These are phyloP conservation scores for Medicago ruthenica DNA, from an alignment of 306 rosid species.

Conservation along the genomic window DNA sequence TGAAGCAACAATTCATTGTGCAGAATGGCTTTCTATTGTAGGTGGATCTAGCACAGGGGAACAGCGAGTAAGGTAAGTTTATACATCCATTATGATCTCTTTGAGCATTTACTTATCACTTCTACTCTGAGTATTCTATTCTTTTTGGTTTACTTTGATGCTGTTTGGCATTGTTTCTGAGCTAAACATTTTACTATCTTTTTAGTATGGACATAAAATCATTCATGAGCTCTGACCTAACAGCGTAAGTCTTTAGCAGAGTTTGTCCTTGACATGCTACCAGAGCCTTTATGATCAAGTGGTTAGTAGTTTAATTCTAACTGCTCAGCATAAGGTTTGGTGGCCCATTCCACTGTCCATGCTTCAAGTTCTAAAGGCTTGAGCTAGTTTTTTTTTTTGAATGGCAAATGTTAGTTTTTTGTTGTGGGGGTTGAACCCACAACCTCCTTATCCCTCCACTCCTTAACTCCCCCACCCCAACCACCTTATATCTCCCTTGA, in stretches of 20 bases:
- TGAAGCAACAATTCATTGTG: slow-evolving; percentile 99
- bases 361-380: slow-evolving; percentile 10
- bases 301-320: slow-evolving; percentile 1
- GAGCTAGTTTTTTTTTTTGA: neutral
- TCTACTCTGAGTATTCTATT: slow-evolving; percentile 21
- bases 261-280: slow-evolving; percentile 10
- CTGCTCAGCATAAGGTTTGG: neutral
- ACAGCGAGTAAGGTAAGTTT: slow-evolving; percentile 75
- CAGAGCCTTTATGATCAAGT: slow-evolving; percentile 21
- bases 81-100: slow-evolving; percentile 24
- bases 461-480: too few species aligned
- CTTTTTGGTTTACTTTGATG: slow-evolving; percentile 29
- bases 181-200: slow-evolving; percentile 5
- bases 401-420: too few species aligned
- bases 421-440: too few species aligned
- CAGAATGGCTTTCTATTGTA: slow-evolving; percentile 97
- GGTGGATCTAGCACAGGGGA: slow-evolving; percentile 98
- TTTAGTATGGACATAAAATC: slow-evolving; percentile 13
- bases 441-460: too few species aligned
- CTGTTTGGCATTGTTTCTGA: slow-evolving; percentile 28
- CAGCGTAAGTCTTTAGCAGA: slow-evolving; percentile 17
- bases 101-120: slow-evolving; percentile 19
- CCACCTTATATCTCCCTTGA: neutral
- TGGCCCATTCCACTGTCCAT: slow-evolving; percentile 10
- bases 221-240: slow-evolving; percentile 16